Base-by-base conservation (phyloP, 441 rosid species). In the Gossypium trilobum region DNA sequence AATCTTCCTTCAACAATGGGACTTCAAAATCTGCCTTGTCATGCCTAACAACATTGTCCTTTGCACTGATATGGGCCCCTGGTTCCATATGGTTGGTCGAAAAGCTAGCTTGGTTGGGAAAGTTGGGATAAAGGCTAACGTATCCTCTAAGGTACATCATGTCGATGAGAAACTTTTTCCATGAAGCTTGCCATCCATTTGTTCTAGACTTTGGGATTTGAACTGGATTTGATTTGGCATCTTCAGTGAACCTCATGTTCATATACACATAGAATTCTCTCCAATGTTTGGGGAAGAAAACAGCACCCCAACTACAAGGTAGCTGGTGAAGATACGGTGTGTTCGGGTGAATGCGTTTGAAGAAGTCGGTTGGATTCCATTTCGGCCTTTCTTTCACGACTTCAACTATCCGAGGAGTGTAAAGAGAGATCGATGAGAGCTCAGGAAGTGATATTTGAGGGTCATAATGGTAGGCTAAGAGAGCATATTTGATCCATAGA, bases 81-180 rank as follows among this genome's bases (percentile, higher is more conserved):
- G 97, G 97, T 70, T 92, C 99, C 99, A 95, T 91, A 74, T 95
- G 99, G 83, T 95, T 92, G 1, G 99, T 95, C 0, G 99, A 95
- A 71, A 95, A 91, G 80, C 99, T 95, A 17, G 91, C 85, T 77
- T 95, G 97, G 81, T 77, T 83, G 0, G 99, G 97, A 76, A 95
- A 95, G 74, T 95, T 95, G 0, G 99, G 99, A 69, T 92, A 95
- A 1, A 95, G 89, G 77, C 92, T 90, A 0, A 95, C 97, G 25
- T 95, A 95, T 17, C 99, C 99, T 78, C 99, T 81, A 1, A 95
- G 87, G 80, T 95, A 92, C 99, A 95, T 95, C 97, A 95, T 85
- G 83, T 95, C 97, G 25, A 95, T 91, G 27, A 95, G 83, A 80
- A 95, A 95, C 54, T 95, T 95, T 81, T 95, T 95, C 99, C 99